Evolutionary conservation across 2,329 filamentous ascomycete genomes (phyloP), one percentile per base, ranked within the genome.

Genomic region (Hortaea werneckii): DNA sequence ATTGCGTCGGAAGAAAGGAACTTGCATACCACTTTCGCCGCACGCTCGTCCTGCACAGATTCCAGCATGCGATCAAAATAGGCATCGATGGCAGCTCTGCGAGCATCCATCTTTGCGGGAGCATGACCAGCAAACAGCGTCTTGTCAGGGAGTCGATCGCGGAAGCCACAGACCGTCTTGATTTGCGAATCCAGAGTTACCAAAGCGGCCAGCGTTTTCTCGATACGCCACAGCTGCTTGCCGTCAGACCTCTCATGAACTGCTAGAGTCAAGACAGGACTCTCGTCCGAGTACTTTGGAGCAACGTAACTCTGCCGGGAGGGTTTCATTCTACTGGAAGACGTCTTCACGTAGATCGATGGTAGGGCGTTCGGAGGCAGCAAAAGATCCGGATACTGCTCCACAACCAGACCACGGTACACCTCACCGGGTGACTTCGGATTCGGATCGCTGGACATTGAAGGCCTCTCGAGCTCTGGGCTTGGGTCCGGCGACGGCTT

Each of bases 251-350:
- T 81, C 7, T 85, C 85, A 57, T 87, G 83, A 32, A 98, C 72
- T 12, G 88, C 89, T 44, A 98, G 72, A 0, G 88, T 95, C 59
- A 96, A 95, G 0, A 96, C 90, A 0, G 89, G 87, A 56, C 95
- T 89, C 60, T 95, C 90, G 47, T 95, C 89, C 50, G 86, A 82
- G 42, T 42, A 38, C 26, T 80, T 90, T 8, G 88, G 72, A 1
- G 82, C 85, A 58, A 95, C 72, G 55, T 92, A 78, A 62, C 89
- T 95, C 34, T 87, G 81, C 52, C 90, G 76, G 0, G 90, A 95
- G 10, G 90, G 92, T 60, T 87, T 88, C 73, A 98, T 81, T n/a
- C 92, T 82, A 20, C 92, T 96, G 4, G 92, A 96, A 3, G 88
- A 87, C 4, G 95, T 90, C 62, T 79, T 86, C 41, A 95, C 81